phyloP scores from a whole-genome alignment of 768 basidiomycete genomes.

The Paxillus involutus region DNA sequence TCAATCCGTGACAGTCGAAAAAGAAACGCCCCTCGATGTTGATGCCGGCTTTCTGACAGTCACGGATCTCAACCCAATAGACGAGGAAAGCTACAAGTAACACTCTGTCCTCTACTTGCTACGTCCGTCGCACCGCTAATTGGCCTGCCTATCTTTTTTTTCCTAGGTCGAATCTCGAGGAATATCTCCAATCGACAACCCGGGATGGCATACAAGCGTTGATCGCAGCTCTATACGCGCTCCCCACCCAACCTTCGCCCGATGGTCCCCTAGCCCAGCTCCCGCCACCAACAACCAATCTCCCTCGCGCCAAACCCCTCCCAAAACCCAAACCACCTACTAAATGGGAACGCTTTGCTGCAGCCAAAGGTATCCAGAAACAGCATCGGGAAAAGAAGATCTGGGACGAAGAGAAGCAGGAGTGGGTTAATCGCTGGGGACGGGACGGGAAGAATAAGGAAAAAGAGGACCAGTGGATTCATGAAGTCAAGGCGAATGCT shows the following conservation, averaged over 20 bases:
- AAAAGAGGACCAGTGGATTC: slow-evolving; percentile 84
- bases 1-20: slow-evolving; percentile 69
- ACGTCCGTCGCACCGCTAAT: neutral
- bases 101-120: neutral
- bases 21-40: slow-evolving; percentile 74
- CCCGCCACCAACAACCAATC: slow-evolving; percentile 69
- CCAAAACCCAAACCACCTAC: slow-evolving; percentile 91
- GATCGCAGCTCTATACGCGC: slow-evolving; percentile 73
- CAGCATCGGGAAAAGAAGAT: slow-evolving; percentile 72
- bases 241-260: slow-evolving; percentile 72
- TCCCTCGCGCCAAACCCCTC: slow-evolving; percentile 90
- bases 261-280: slow-evolving; percentile 85
- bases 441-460: slow-evolving; percentile 87
- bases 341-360: slow-evolving; percentile 96
- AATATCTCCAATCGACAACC: slow-evolving; percentile 75
- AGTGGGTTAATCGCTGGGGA: slow-evolving; percentile 92
- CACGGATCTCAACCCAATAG: slow-evolving; percentile 85
- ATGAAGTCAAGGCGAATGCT: slow-evolving; percentile 85
- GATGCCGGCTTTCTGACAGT: slow-evolving; percentile 84
- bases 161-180: slow-evolving; percentile 72
- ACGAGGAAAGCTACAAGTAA: slow-evolving; percentile 77
- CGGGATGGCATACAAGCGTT: slow-evolving; percentile 84
- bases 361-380: slow-evolving; percentile 90
- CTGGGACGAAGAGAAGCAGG: slow-evolving; percentile 95
- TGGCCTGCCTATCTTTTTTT: neutral